These are phyloP conservation scores for Endocarpon pusillum DNA, from an alignment of 495 filamentous ascomycete genomes.

Conservation along the genomic window DNA sequence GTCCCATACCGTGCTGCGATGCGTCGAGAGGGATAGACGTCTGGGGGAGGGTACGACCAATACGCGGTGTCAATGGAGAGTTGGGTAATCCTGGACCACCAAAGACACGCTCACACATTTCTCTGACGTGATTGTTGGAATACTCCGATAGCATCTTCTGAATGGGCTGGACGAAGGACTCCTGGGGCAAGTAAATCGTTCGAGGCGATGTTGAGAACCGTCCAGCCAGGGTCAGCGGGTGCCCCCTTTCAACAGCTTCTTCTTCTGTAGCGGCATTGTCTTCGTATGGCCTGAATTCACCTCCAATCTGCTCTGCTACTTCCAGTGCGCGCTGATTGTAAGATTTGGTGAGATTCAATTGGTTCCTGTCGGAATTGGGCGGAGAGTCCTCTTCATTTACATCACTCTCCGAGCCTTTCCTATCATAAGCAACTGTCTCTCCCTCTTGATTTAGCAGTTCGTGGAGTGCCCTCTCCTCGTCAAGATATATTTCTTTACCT, in stretches of 20 bases:
- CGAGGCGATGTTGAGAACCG: constrained; percentile 48
- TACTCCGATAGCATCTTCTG: constrained; percentile 43
- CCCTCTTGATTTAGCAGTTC: constrained; percentile 38
- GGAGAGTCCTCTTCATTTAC: constrained; percentile 11
- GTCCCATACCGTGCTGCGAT: constrained; percentile 51
- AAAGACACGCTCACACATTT: constrained; percentile 49
- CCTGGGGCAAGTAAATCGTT: constrained; percentile 53
- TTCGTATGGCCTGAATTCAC: constrained; percentile 26
- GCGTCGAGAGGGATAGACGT: constrained; percentile 53
- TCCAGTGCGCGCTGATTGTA: constrained; percentile 20
- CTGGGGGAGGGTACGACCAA: constrained; percentile 37
- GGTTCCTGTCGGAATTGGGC: constrained; percentile 7
- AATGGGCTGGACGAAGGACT: constrained; percentile 49
- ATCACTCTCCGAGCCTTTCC: constrained; percentile 19
- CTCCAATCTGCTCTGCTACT: constrained; percentile 28
- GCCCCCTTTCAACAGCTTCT: constrained; percentile 31
- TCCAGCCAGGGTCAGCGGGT: constrained; percentile 47
- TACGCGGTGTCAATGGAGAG: constrained; percentile 41
- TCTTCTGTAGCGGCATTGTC: constrained; percentile 33
- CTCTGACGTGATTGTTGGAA: constrained; percentile 52
- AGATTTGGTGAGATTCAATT: not conserved
- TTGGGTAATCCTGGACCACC: constrained; percentile 59
- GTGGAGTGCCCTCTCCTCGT: constrained; percentile 19
- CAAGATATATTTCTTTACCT: constrained; percentile 15
- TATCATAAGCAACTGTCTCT: constrained; percentile 17